Evolutionary conservation across 1,139 yeast species (phyloP), one percentile per base, ranked within the genome.

Genomic region (Kodamaea derodonti): DNA sequence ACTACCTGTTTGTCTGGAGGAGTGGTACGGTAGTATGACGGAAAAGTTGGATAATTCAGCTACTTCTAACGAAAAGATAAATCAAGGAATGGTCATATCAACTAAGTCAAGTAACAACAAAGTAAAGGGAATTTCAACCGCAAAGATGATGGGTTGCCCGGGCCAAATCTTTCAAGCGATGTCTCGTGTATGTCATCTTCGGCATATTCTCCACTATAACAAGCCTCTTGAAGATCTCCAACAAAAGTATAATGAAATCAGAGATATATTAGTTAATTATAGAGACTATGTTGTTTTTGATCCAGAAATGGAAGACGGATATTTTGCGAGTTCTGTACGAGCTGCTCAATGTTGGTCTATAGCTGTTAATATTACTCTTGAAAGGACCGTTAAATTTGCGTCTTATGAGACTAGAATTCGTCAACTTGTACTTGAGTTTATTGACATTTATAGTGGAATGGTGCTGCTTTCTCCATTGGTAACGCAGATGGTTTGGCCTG

Each of bases 401-500:
- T 50, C 49, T 6, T 45, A 53, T 8, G 43, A 44, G 9, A 9
- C 14, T 7, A 38, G 44, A 10, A 55, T 63, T 15, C 49, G 48
- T 13, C 58, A 61, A 8, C 46, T 60, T 8, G 58, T 71, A 3
- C 47, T 54, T 30, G 80, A 75, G 42, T 75, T 75, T 43, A 63
- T 74, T 2, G 56, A 59, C 10, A 62, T 65, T 2, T 73, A 74
- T 43, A 58, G 61, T 2, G 52, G 70, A 0, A 54, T 75, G 63
- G 65, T 70, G 15, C 48, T 68, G 1, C 47, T 49, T 6, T 62
- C 72, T 2, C 75, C 78, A 2, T 51, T 67, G 17, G 69, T 72
- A 2, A 72, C 78, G 1, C 80, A 75, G 44, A 75, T 75, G 80
- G 78, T 75, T 2, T 75, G 80, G 80, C 80, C 80, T 0, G 57